Conservation (phyloP, 257 asterid species). For the Solanum medicagineum region DNA sequence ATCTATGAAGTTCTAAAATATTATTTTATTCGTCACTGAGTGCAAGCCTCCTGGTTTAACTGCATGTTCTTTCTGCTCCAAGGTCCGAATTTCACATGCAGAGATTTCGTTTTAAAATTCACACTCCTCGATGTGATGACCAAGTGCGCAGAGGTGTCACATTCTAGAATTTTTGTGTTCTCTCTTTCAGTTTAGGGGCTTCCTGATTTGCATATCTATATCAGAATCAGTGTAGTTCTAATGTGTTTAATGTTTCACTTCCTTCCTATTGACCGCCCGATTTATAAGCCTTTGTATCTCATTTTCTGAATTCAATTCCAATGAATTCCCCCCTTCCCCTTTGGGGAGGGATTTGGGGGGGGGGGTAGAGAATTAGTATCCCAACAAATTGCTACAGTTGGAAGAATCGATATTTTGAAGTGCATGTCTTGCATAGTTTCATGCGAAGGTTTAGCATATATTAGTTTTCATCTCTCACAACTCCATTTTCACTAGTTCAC, state of each 20-base stretch:
- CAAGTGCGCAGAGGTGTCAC: background rate
- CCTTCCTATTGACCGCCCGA: background rate
- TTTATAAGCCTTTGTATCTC: background rate
- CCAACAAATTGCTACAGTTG: background rate
- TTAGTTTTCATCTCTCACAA: background rate
- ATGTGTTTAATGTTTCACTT: background rate
- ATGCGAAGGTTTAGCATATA: background rate
- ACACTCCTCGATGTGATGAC: background rate
- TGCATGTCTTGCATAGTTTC: background rate
- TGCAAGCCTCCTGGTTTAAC: background rate
- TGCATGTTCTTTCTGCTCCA: background rate
- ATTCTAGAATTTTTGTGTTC: background rate
- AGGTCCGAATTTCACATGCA: background rate
- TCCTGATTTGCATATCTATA: background rate
- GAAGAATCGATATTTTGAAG: background rate
- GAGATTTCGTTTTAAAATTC: background rate
- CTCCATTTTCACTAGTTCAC: background rate
- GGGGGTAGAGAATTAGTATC: background rate
- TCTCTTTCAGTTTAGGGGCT: background rate
- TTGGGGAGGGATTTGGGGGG: background rate
- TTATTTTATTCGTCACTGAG: background rate
- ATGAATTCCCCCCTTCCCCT: background rate
- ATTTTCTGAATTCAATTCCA: background rate
- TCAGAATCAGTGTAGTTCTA: background rate
- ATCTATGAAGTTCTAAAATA: background rate